phyloP scores from a whole-genome alignment of 2,329 filamentous ascomycete species.

The Colletotrichum acutatum region DNA sequence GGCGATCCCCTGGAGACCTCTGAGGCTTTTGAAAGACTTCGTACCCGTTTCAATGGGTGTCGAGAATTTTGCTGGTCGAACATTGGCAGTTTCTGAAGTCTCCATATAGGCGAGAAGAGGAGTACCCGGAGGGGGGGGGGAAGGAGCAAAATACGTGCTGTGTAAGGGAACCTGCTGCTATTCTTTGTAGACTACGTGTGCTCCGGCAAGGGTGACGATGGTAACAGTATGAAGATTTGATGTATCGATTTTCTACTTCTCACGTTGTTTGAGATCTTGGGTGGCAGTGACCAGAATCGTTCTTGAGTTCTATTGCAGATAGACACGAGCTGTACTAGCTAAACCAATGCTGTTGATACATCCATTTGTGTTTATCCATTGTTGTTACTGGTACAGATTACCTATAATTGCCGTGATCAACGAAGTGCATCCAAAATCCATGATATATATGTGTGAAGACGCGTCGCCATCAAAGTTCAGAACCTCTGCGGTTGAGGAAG shows the following conservation, averaged over 20 bases:
- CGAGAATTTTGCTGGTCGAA: background rate
- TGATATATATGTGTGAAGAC: no score
- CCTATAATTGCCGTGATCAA: no score
- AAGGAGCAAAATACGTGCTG: background rate
- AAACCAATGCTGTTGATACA: no score
- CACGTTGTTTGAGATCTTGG: background rate
- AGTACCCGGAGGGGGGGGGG: background rate
- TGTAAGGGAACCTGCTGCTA: background rate
- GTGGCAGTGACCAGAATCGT: background rate
- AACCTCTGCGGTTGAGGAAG: no score
- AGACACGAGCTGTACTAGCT: no score
- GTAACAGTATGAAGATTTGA: background rate
- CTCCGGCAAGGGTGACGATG: background rate
- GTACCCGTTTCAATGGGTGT: background rate
- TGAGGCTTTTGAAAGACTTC: background rate
- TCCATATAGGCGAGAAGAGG: background rate
- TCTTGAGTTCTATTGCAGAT: background rate
- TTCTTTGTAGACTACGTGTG: background rate
- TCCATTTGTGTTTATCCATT: no score
- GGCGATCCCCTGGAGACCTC: background rate
- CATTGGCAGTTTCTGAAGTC: background rate
- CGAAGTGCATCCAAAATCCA: no score
- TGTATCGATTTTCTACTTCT: background rate
- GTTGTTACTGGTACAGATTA: no score
- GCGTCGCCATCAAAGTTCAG: no score